phyloP scores from a whole-genome alignment of 1,139 yeast species.

The Pneumocystis oryctolagi region DNA sequence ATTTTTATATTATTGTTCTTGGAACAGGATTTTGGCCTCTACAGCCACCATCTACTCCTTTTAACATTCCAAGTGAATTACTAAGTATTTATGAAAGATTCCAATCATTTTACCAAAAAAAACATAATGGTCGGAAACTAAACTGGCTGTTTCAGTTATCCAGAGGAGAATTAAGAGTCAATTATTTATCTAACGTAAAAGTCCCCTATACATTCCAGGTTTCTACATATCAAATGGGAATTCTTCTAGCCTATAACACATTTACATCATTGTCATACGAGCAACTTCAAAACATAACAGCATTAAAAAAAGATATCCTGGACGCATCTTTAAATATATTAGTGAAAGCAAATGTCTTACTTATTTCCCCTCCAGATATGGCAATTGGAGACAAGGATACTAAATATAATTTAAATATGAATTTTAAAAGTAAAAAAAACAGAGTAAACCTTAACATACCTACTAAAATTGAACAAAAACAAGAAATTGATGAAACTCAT shows the following conservation, averaged over 20 bases:
- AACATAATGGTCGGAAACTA: conserved; percentile 76
- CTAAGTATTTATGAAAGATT: conserved; percentile 51
- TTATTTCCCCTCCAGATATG: conserved; percentile 39
- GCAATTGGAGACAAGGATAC: conserved; percentile 31
- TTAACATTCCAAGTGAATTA: conserved; percentile 50
- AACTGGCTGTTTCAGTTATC: conserved; percentile 95
- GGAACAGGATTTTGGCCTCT: conserved; percentile 91
- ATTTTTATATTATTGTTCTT: conserved; percentile 58
- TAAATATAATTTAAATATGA: conserved; percentile 54
- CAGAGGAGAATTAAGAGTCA: conserved; percentile 85
- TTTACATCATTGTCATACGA: conserved; percentile 42
- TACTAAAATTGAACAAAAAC: conserved; percentile 59
- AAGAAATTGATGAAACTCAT: conserved; percentile 68
- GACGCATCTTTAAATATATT: conserved; percentile 67
- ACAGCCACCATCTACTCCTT: conserved; percentile 35
- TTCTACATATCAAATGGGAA: conserved; percentile 74
- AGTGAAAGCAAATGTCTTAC: conserved; percentile 59
- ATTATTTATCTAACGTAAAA: conserved; percentile 54
- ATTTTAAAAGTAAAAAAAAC: conserved; percentile 71
- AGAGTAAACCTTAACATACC: conserved; percentile 77
- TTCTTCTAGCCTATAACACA: conserved; percentile 65
- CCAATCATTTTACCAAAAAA: conserved; percentile 50
- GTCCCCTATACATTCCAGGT: conserved; percentile 71
- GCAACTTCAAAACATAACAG: conserved; percentile 53
- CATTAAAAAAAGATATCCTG: conserved; percentile 48